phyloP scores from a whole-genome alignment of 2,329 filamentous ascomycete genomes.

The Paraphoma sp. region DNA sequence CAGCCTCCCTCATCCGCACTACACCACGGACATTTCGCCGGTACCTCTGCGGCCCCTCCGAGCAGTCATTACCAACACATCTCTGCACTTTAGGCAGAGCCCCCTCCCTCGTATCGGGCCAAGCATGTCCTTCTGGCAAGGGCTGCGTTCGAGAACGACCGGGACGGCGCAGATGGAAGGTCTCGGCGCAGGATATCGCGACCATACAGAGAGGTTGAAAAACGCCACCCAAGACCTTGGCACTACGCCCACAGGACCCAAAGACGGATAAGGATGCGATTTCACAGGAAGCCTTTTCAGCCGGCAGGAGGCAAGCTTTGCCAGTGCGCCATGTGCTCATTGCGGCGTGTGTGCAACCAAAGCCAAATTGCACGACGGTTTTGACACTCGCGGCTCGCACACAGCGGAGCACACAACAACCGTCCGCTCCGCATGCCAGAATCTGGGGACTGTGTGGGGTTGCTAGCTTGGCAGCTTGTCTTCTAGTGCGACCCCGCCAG shows the following conservation, averaged over 20 bases:
- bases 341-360: background rate
- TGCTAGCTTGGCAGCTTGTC: background rate
- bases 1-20: constrained; percentile 18
- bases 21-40: constrained; percentile 10
- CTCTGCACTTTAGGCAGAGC: constrained; percentile 18
- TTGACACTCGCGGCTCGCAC: background rate
- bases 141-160: constrained; percentile 41
- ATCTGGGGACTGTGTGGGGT: background rate
- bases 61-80: constrained; percentile 14
- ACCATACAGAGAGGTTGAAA: constrained; percentile 31
- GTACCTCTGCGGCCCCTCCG: constrained; percentile 21
- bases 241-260: constrained; percentile 28
- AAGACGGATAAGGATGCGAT: constrained; percentile 28
- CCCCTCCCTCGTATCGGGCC: constrained; percentile 32
- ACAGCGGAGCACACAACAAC: constrained; percentile 11
- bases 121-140: constrained; percentile 42
- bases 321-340: constrained; percentile 13
- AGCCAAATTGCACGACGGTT: background rate
- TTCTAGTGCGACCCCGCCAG: background rate
- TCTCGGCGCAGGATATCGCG: constrained; percentile 31
- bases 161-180: constrained; percentile 29
- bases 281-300: constrained; percentile 18
- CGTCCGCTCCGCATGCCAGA: constrained; percentile 4
- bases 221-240: constrained; percentile 49
- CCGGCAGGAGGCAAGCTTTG: constrained; percentile 36